Evolutionary conservation across 352 stramenopile species (phyloP), one percentile per base, ranked within the genome.

Genomic region (Vaucheria bursata): DNA sequence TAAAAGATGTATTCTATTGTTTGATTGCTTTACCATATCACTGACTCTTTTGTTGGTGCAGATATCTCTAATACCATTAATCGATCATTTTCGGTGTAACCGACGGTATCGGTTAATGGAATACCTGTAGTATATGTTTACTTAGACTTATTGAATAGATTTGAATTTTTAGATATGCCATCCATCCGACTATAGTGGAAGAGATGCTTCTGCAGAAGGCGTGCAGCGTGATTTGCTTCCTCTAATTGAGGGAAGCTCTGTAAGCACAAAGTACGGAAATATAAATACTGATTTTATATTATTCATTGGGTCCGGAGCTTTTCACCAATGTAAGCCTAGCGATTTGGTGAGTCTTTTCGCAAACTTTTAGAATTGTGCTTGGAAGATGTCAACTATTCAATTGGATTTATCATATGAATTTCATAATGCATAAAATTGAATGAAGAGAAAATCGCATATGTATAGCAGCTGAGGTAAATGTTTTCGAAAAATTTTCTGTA

Each of bases 211-310:
- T 84, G 95, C 93, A 59, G 96, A 99, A 82, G 96, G 96, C 39
- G 96, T 99, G 40, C 96, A 99, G 87, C 92, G 96, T 73, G 96
- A 99, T 79, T 79, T 99, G 74, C 87, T 99, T 70, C 96, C 96
- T 50, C 86, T 99, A 29, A 97, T 99, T 77, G 96, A 99, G 89
- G 96, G 96, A 49, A 85, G 52, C 32, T 78, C 77, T 66, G 94
- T 97, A 85, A 96, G 89, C 64, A 98, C 94, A n/a, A 98, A 98
- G 87, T 92, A 99, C 85, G 96, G 96, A 69, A 98, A 98, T 85
- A 91, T 99, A 29, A 97, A 97, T 87, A 99, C 96, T 72, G 95
- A 99, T 87, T 97, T 98, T 87, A 98, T 99, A 74, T 79, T 99
- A 59, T 99, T 99, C 79, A 95, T 99, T 80, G 93, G 74, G 29